These are phyloP conservation scores for Vigna unguiculata DNA, from an alignment of 306 rosid species.

Conservation along the genomic window DNA sequence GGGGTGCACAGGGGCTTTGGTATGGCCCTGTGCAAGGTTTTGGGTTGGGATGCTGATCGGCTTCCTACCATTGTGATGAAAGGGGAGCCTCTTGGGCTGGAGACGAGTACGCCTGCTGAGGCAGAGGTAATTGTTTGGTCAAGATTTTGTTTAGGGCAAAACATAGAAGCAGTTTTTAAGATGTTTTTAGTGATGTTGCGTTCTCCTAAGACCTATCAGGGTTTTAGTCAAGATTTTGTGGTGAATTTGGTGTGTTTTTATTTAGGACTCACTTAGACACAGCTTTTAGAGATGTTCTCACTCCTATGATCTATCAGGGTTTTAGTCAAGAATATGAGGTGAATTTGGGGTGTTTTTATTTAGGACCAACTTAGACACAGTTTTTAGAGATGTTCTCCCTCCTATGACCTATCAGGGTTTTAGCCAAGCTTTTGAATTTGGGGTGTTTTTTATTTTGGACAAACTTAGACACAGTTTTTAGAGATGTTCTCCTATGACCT, in stretches of 20 bases:
- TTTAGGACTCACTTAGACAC: not conserved
- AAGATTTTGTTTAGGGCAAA: not conserved
- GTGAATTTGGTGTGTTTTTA: not conserved
- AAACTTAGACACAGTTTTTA: no score
- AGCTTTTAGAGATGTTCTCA: not conserved
- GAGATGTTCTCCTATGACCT: no score
- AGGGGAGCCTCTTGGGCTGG: slow-evolving; percentile 57
- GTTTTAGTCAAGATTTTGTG: no score
- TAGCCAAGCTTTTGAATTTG: no score
- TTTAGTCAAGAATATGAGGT: not conserved
- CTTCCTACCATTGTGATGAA: slow-evolving; percentile 62
- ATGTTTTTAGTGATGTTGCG: no score
- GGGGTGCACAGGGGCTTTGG: slow-evolving; percentile 72
- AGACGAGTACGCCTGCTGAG: slow-evolving; percentile 24
- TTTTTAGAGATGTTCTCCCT: no score
- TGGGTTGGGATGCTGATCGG: slow-evolving; percentile 75
- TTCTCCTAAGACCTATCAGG: no score
- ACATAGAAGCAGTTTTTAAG: no score
- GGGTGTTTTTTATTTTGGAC: no score
- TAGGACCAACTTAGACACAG: no score
- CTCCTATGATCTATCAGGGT: not conserved
- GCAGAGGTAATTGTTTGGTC: slow-evolving; percentile 36
- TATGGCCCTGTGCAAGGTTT: slow-evolving; percentile 62
- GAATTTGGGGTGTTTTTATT: not conserved
- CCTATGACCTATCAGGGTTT: no score